Conservation (phyloP, 1,284 basidiomycete genomes). For the Kalmanozyma brasiliensis region DNA sequence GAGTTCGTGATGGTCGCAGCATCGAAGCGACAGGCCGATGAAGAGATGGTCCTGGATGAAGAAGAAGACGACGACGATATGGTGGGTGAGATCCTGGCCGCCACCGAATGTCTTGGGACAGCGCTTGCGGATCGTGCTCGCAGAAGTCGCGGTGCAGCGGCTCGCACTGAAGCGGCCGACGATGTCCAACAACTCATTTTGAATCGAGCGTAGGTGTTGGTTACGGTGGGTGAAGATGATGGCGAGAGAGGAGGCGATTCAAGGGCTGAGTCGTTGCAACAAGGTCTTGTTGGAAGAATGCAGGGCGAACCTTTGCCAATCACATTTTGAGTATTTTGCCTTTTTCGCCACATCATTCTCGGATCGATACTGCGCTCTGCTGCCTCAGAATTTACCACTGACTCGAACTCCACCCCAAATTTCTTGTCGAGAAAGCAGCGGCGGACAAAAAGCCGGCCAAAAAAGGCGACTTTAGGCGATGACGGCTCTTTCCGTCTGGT, state of each 20-base stretch:
- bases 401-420: constrained; percentile 1
- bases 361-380: constrained; percentile 5
- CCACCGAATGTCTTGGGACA: constrained; percentile 5
- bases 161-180: constrained; percentile 18
- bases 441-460: constrained; percentile 25
- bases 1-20: not conserved
- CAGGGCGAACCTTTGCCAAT: constrained; percentile 8
- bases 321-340: constrained; percentile 8
- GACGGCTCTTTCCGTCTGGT: constrained; percentile 15
- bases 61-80: not conserved
- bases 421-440: not conserved
- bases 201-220: not conserved
- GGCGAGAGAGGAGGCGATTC: not conserved
- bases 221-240: not conserved
- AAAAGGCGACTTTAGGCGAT: not conserved
- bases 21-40: constrained; percentile 11
- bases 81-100: constrained; percentile 1
- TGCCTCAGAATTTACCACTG: not conserved
- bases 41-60: constrained; percentile 8
- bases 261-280: not conserved
- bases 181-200: constrained; percentile 40
- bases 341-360: constrained; percentile 10
- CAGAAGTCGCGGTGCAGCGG: constrained; percentile 20
- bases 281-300: not conserved
- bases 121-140: constrained; percentile 14